These are phyloP conservation scores for Monilinia laxa DNA, from an alignment of 2,329 filamentous ascomycete genomes.

Conservation along the genomic window DNA sequence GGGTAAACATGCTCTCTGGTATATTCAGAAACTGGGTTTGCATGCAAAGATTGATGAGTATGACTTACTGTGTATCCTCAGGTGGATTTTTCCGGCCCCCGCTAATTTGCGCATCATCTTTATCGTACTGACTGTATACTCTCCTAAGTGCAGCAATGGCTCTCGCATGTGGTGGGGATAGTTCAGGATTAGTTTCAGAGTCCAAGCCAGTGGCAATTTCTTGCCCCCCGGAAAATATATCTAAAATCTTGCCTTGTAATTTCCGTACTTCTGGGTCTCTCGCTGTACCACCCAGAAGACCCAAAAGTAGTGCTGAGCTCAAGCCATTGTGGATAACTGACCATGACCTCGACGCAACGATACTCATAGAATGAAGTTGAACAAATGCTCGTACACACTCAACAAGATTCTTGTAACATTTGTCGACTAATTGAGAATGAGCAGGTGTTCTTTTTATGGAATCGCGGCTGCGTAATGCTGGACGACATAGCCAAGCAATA, in stretches of 20 bases:
- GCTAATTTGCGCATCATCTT: neutral
- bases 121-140: neutral
- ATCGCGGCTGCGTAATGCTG: neutral
- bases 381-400: slow-evolving; percentile 8
- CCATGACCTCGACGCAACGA: slow-evolving; percentile 1
- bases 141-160: neutral
- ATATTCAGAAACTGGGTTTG: neutral
- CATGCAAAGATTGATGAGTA: too few species aligned
- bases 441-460: neutral
- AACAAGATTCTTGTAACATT: slow-evolving; percentile 13
- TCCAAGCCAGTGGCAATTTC: neutral
- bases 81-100: too few species aligned
- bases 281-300: slow-evolving; percentile 1
- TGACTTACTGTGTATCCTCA: neutral
- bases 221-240: neutral
- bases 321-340: slow-evolving; percentile 3
- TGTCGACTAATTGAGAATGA: neutral
- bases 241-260: neutral
- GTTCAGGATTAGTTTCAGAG: neutral
- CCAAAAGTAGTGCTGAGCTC: slow-evolving; percentile 4
- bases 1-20: neutral
- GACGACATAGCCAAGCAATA: slow-evolving; percentile 8
- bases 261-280: slow-evolving; percentile 8
- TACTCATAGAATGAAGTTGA: slow-evolving; percentile 8
- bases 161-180: slow-evolving; percentile 4